Percentiles rank a stretch among this genome's conserved stretches.
Evolutionary conservation across 371 early-diverging fungal species (phyloP).

Genomic region (Gilbertella persicaria): DNA sequence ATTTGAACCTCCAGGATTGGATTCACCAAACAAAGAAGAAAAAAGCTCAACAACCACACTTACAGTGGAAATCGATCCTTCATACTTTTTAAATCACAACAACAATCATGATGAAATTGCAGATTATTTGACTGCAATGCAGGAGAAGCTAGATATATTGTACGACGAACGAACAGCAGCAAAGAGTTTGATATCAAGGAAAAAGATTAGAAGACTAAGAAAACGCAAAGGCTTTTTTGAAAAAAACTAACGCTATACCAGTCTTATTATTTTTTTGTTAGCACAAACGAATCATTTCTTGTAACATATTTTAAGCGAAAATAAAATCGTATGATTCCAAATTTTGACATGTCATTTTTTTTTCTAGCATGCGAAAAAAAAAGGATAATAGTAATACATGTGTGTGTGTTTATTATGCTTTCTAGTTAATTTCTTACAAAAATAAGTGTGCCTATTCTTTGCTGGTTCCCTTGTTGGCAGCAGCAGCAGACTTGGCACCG

Average conservation of each 20-base stretch:
- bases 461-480: slow-evolving; percentile 8
- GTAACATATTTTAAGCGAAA: slow-evolving; percentile 9
- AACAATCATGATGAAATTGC: slow-evolving; percentile 27
- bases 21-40: slow-evolving; percentile 1
- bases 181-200: slow-evolving; percentile 5
- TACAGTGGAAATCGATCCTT: slow-evolving; percentile 26
- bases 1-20: slow-evolving; percentile 18
- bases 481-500: slow-evolving; percentile 13
- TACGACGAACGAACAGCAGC: slow-evolving; percentile 13
- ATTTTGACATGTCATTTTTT: slow-evolving; percentile 14
- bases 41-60: slow-evolving; percentile 20
- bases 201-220: slow-evolving; percentile 16
- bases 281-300: neutral
- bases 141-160: slow-evolving; percentile 24
- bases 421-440: neutral
- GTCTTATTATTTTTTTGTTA: neutral
- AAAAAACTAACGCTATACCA: slow-evolving; percentile 14
- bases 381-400: neutral
- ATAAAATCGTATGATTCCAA: slow-evolving; percentile 19
- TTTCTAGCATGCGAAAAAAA: neutral
- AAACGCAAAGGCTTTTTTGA: slow-evolving; percentile 27
- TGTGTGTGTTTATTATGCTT: neutral
- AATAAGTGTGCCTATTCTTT: neutral
- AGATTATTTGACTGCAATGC: slow-evolving; percentile 32
- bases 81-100: slow-evolving; percentile 25